phyloP scores from a whole-genome alignment of 345 rosid species.

The Nasturtium officinale region DNA sequence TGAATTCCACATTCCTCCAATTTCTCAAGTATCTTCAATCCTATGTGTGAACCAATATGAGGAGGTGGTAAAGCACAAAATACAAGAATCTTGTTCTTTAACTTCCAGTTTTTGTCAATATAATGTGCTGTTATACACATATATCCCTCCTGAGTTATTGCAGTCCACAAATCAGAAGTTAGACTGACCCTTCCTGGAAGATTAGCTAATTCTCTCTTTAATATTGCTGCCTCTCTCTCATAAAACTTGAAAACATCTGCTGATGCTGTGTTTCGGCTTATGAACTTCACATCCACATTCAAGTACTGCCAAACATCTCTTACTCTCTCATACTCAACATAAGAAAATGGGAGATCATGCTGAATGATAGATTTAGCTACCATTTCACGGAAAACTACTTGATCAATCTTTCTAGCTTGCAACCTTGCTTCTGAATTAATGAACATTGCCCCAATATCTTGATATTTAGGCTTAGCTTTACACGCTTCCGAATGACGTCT shows the following conservation, averaged over 20 bases:
- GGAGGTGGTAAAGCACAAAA: background rate
- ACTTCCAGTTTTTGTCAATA: background rate
- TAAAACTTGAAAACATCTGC: background rate
- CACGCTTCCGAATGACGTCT: background rate
- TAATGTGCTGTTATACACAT: background rate
- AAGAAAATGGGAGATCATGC: background rate
- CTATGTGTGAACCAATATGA: background rate
- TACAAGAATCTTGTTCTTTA: background rate
- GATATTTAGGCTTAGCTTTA: background rate
- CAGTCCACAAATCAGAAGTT: background rate
- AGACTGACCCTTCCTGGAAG: background rate
- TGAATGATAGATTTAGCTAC: background rate
- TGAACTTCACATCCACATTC: slow-evolving; percentile 7
- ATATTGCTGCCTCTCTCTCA: background rate
- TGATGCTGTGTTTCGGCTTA: background rate
- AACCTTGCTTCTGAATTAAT: background rate
- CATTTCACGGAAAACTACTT: background rate
- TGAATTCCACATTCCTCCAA: background rate
- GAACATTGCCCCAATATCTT: background rate
- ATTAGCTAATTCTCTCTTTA: background rate
- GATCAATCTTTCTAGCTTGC: background rate
- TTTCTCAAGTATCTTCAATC: background rate
- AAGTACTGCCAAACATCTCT: background rate
- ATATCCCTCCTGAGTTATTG: background rate
- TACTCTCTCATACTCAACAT: slow-evolving; percentile 8